Conservation (phyloP, 2,329 filamentous ascomycete genomes). For the Diaporthe humulicola region DNA sequence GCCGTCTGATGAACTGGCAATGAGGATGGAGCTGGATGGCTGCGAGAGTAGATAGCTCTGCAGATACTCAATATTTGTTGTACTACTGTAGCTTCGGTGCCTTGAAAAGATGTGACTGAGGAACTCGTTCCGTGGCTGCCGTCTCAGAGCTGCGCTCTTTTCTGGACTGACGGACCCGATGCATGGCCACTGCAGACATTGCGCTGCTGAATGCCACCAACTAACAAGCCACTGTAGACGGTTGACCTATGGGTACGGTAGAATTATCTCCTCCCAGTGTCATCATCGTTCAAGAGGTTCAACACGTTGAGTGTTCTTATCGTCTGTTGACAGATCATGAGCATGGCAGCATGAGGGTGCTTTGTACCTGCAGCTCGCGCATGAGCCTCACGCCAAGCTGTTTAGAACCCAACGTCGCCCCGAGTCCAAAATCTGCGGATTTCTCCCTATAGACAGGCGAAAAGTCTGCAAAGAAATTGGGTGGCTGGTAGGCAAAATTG, state of each 20-base stretch:
- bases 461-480: not conserved
- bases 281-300: not conserved
- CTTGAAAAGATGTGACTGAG: not conserved
- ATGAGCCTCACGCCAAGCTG: no score
- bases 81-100: not conserved
- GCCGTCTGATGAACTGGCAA: not conserved
- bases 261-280: no score
- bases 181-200: not conserved
- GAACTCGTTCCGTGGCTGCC: not conserved
- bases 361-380: not conserved
- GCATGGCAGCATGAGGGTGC: not conserved
- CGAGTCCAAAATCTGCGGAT: not conserved
- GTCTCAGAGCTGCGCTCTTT: not conserved
- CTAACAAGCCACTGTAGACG: not conserved
- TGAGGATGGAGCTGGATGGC: not conserved
- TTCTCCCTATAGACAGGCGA: not conserved
- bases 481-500: not conserved
- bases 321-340: not conserved
- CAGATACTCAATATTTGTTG: slow-evolving; percentile 13
- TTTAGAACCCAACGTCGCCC: not conserved
- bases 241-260: no score
- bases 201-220: not conserved
- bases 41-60: slow-evolving; percentile 9
- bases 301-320: not conserved
- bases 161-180: not conserved